Conservation (phyloP, 2,329 filamentous ascomycete species). For the Botryotinia calthae region DNA sequence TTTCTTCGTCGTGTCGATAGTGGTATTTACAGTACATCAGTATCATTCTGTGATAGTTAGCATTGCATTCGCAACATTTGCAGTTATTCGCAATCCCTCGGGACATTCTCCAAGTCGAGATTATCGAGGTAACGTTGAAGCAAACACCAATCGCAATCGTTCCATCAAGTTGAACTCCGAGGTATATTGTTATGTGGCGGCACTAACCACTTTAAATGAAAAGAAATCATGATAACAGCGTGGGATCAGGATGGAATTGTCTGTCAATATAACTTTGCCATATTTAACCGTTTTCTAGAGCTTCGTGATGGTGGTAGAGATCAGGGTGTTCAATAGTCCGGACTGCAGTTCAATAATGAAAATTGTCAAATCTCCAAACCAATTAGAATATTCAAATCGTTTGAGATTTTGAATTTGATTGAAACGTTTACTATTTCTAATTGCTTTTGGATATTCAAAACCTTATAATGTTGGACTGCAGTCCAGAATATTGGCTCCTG, state of each 20-base stretch:
- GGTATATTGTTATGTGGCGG: background rate
- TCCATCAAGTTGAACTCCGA: background rate
- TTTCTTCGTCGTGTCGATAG: background rate
- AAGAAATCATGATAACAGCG: too few species aligned
- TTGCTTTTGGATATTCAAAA: too few species aligned
- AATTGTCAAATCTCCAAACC: too few species aligned
- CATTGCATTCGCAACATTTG: background rate
- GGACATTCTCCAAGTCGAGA: background rate
- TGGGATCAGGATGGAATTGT: background rate
- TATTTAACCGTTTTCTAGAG: background rate
- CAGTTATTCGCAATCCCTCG: background rate
- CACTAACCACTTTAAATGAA: background rate
- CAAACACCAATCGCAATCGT: background rate
- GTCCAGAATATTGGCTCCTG: too few species aligned
- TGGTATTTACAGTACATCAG: background rate
- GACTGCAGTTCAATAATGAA: too few species aligned
- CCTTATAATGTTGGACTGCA: too few species aligned
- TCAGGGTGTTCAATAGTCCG: too few species aligned
- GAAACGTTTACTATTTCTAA: too few species aligned
- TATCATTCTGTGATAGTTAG: background rate
- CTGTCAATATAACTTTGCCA: background rate
- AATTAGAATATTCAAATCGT: too few species aligned
- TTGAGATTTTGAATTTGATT: too few species aligned
- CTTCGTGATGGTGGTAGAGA: background rate
- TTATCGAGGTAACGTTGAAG: background rate